A percentile compares a stretch with the other conserved stretches of the same genome.
phyloP scores from a whole-genome alignment of 768 basidiomycete species.

The Hemileccinum rubropunctum region DNA sequence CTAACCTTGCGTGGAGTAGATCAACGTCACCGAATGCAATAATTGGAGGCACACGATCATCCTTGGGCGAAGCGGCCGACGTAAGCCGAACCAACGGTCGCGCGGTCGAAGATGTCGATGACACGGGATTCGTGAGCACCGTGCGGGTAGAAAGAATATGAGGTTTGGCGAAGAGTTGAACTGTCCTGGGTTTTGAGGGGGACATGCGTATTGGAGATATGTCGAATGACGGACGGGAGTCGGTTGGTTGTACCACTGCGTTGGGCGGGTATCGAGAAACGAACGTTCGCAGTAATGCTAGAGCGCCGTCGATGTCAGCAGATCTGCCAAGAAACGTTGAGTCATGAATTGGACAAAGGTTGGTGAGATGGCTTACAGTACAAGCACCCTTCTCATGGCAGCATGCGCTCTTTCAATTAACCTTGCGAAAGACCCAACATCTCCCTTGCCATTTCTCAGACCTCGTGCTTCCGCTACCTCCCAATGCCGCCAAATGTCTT shows the following conservation, averaged over 20 bases:
- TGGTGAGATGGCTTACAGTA: constrained; percentile 48
- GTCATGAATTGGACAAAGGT: not conserved
- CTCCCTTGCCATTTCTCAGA: constrained; percentile 23
- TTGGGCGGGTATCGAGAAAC: constrained; percentile 61
- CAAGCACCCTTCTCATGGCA: constrained; percentile 62
- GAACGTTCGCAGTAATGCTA: constrained; percentile 60
- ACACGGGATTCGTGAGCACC: constrained; percentile 35
- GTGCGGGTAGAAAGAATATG: constrained; percentile 59
- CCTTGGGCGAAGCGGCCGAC: constrained; percentile 55
- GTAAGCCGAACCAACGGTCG: constrained; percentile 74
- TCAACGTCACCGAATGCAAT: constrained; percentile 78
- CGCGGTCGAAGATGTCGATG: constrained; percentile 26
- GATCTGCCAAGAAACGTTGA: constrained; percentile 34
- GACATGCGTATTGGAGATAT: not conserved
- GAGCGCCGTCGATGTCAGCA: constrained; percentile 48
- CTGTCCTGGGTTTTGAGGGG: constrained; percentile 4
- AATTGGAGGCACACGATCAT: constrained; percentile 79
- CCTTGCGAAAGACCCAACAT: constrained; percentile 35
- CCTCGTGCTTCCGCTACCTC: constrained; percentile 41
- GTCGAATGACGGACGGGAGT: not conserved
- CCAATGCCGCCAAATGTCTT: constrained; percentile 71
- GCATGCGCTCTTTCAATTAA: constrained; percentile 66
- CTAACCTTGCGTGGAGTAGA: constrained; percentile 70
- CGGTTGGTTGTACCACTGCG: constrained; percentile 39
- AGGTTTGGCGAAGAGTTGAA: constrained; percentile 38